Conservation (phyloP, 106 monocot species). For the Allium sativum region DNA sequence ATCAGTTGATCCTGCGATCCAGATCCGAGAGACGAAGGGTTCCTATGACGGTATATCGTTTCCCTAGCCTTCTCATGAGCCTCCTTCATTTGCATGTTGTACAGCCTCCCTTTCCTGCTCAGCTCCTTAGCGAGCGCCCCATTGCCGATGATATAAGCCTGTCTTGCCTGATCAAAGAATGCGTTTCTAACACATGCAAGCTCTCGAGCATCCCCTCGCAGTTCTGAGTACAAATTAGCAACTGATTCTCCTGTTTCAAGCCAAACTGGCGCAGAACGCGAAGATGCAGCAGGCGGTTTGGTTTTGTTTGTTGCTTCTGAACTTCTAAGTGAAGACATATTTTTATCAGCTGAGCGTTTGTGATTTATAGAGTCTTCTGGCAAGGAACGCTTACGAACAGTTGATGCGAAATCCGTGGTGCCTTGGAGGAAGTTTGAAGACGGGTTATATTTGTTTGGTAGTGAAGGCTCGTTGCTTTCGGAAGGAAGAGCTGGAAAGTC, state of each 20-base stretch:
- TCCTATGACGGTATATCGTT: constrained; percentile 60
- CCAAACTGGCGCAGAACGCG: constrained; percentile 23
- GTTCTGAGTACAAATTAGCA: constrained; percentile 49
- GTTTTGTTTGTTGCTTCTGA: constrained; percentile 16
- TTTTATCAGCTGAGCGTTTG: constrained; percentile 20
- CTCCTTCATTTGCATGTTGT: constrained; percentile 75
- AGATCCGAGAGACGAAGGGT: no score
- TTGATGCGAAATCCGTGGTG: constrained; percentile 49
- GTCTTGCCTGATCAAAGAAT: constrained; percentile 76
- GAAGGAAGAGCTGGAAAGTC: constrained; percentile 53
- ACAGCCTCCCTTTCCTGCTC: constrained; percentile 65
- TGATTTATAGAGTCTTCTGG: constrained; percentile 28
- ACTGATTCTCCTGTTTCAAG: constrained; percentile 62
- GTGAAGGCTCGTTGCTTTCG: constrained; percentile 29
- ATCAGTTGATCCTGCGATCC: constrained; percentile 17
- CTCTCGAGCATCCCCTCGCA: constrained; percentile 56
- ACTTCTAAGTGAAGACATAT: constrained; percentile 12
- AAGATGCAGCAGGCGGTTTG: constrained; percentile 11
- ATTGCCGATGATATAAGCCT: constrained; percentile 75
- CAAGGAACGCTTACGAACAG: constrained; percentile 48
- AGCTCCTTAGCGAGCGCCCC: constrained; percentile 85
- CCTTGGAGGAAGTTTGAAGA: constrained; percentile 30
- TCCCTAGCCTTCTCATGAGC: constrained; percentile 92
- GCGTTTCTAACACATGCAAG: constrained; percentile 44
- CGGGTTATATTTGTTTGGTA: constrained; percentile 25